Conservation (phyloP, 2,329 filamentous ascomycete genomes). For the Thelonectria discophora region DNA sequence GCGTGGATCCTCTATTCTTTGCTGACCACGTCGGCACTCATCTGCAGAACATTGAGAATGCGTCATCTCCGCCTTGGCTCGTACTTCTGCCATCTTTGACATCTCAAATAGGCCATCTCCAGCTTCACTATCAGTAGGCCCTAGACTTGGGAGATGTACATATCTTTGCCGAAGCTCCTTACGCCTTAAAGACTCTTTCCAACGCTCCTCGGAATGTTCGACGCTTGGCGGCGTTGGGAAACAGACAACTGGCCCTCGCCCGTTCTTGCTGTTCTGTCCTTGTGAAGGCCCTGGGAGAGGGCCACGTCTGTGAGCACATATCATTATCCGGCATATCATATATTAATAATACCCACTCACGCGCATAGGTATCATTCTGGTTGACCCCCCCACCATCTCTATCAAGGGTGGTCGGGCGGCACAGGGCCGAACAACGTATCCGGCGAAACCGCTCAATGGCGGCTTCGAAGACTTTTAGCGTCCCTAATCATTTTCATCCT, state of each 20-base stretch:
- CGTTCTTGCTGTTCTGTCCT: conserved; percentile 16
- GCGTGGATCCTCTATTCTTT: conserved; percentile 35
- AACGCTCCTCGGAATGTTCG: conserved; percentile 16
- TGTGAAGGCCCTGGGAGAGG: neutral
- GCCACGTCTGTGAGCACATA: neutral
- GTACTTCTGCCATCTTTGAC: conserved; percentile 27
- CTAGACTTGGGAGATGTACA: conserved; percentile 25
- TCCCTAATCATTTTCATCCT: conserved; percentile 9
- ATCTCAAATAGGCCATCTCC: conserved; percentile 22
- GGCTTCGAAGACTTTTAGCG: conserved; percentile 15
- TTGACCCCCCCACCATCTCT: conserved; percentile 8
- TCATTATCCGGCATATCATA: neutral
- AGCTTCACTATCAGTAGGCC: conserved; percentile 33
- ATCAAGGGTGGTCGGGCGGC: too few relatives aligned
- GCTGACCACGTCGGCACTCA: conserved; percentile 29
- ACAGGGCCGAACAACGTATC: neutral
- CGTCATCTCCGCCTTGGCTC: conserved; percentile 29
- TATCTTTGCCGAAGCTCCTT: neutral
- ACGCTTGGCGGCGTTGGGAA: neutral
- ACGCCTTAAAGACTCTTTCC: conserved; percentile 12
- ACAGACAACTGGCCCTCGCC: conserved; percentile 13
- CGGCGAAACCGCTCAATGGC: neutral
- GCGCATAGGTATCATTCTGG: conserved; percentile 2
- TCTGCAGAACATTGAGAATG: conserved; percentile 30
- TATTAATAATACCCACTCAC: neutral